Base-by-base conservation (phyloP, 2,329 filamentous ascomycete species). In the Neonectria hederae region DNA sequence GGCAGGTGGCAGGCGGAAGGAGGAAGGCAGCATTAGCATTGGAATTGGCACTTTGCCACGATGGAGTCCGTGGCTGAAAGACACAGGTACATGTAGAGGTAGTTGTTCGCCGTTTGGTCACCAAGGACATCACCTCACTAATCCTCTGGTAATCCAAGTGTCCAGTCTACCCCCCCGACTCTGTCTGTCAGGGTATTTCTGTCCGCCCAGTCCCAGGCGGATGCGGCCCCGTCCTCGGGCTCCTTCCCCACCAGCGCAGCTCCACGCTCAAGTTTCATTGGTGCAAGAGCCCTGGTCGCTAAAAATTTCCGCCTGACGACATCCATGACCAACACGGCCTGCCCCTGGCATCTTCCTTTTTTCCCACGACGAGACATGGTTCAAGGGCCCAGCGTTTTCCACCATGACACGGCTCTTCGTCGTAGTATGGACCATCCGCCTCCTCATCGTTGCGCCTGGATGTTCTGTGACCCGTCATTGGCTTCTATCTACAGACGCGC, bases 241-340 rank as follows among this genome's bases (percentile, higher is more conserved):
- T 54, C 49, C 62, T 65, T 61, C 66, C 64, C 69, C 65, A 65
- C 55, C 60, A 61, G 46, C 48, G 42, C 21, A 63, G 65, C 59
- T 54, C 62, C 65, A 59, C 48, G 60, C 59, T 64, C 61, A 62
- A 53, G 35, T 62, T 59, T 62, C 56, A 57, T 63, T 69, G 66
- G 64, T 46, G 59, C 40, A 71, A 28, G 13, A 61, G 62, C 63
- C 68, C 65, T 66, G 58, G 67, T 63, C 53, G 63, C 68, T 62
- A 72, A 62, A 66, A 70, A 69, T 67, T 69, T 58, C 71, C 67
- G 65, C 67, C 64, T 72, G 65, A 65, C 60, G 59, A 65, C 60
- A 67, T 70, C 65, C 60, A 63, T 58, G 51, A 51, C 61, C 63
- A 63, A 63, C 54, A 43, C 52, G 42, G 40, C 55, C 35, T 63